Percentiles rank a stretch among this genome's conserved stretches.
These are phyloP conservation scores for Suillus sp. DNA, from an alignment of 768 basidiomycete genomes.

Conservation along the genomic window DNA sequence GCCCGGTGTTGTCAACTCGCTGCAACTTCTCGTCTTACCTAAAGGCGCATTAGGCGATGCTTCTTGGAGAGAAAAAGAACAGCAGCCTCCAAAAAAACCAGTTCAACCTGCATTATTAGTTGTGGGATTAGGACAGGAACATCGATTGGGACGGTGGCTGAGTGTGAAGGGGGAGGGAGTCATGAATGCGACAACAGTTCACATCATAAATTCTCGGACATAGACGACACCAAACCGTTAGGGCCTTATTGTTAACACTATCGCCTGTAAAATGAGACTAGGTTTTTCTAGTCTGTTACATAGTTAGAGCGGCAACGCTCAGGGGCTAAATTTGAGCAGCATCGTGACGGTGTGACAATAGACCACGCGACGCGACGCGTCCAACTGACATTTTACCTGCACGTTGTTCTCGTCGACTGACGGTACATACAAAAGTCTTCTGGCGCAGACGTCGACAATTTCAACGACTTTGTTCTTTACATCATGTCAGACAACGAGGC, in stretches of 20 bases:
- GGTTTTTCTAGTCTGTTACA: conserved; percentile 1
- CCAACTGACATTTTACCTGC: neutral
- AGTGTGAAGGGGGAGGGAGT: conserved; percentile 68
- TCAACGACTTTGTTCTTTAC: neutral
- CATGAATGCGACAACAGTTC: conserved; percentile 71
- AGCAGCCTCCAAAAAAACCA: conserved; percentile 10
- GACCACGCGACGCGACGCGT: conserved; percentile 7
- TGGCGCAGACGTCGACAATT: neutral
- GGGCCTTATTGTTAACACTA: neutral
- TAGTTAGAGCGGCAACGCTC: neutral
- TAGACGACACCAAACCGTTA: conserved; percentile 7
- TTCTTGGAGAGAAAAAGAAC: conserved; percentile 40
- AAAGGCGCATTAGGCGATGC: conserved; percentile 43
- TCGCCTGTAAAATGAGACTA: neutral
- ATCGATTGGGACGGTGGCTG: conserved; percentile 88
- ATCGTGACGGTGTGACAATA: conserved; percentile 4
- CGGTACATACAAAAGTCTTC: neutral
- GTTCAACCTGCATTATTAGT: conserved; percentile 58
- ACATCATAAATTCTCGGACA: conserved; percentile 52
- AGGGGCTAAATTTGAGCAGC: neutral
- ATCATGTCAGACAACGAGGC: conserved; percentile 6
- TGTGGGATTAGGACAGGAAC: conserved; percentile 86
- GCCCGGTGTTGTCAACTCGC: conserved; percentile 85
- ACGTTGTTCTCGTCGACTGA: neutral
- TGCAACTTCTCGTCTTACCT: conserved; percentile 72